Evolutionary conservation across 345 rosid species (phyloP).

Genomic region (Citrus mangshanensis): DNA sequence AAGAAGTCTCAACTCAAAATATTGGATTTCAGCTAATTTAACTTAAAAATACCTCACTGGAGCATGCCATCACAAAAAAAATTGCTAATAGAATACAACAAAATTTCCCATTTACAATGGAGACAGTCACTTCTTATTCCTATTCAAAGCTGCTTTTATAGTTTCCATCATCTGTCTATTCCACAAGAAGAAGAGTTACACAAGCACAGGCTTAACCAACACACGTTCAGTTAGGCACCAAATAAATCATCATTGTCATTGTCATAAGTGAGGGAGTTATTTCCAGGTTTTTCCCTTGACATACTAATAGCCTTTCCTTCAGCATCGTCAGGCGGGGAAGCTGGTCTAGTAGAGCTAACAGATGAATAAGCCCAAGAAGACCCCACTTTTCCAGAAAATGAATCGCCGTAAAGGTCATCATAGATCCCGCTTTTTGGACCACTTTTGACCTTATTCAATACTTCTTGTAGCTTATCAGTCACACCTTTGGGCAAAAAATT

Average conservation of each 20-base stretch:
- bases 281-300: constrained; percentile 24
- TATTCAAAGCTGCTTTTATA: constrained; percentile 6
- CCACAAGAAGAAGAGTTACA: neutral
- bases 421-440: constrained; percentile 56
- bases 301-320: constrained; percentile 20
- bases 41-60: neutral
- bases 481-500: constrained; percentile 48
- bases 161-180: neutral
- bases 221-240: constrained; percentile 55
- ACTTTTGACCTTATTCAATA: constrained; percentile 59
- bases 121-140: constrained; percentile 12
- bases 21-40: neutral
- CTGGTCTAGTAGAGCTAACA: constrained; percentile 19
- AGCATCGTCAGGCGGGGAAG: constrained; percentile 30
- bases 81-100: constrained; percentile 28
- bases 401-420: constrained; percentile 78
- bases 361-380: constrained; percentile 77
- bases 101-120: constrained; percentile 27
- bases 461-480: constrained; percentile 70
- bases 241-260: constrained; percentile 75
- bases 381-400: constrained; percentile 68
- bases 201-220: neutral
- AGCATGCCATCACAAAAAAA: constrained; percentile 16
- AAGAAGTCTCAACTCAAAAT: neutral
- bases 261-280: constrained; percentile 19